These are phyloP conservation scores for Aureobasidium sp. DNA, from an alignment of 2,329 filamentous ascomycete genomes.

Conservation along the genomic window DNA sequence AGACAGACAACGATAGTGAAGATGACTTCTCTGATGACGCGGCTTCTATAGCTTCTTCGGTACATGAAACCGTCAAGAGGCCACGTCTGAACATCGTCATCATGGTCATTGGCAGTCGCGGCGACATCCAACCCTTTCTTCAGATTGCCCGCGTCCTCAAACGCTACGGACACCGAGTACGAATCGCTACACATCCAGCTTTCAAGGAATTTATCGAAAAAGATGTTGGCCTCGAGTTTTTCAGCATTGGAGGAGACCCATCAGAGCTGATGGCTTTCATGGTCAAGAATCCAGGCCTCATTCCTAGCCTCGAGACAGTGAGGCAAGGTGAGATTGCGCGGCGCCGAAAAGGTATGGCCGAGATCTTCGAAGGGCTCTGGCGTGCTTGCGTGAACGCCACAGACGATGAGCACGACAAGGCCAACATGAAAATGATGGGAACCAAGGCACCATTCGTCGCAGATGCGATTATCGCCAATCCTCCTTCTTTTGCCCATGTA, in stretches of 20 bases:
- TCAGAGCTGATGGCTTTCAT: conserved; percentile 81
- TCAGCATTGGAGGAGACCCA: conserved; percentile 71
- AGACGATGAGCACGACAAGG: conserved; percentile 57
- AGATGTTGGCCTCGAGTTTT: conserved; percentile 69
- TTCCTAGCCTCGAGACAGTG: conserved; percentile 66
- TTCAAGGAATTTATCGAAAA: conserved; percentile 70
- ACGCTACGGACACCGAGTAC: conserved; percentile 66
- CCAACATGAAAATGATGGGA: conserved; percentile 56
- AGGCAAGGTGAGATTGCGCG: conserved; percentile 65
- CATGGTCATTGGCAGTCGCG: conserved; percentile 74
- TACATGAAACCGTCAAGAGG: conserved; percentile 23
- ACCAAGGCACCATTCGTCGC: conserved; percentile 56
- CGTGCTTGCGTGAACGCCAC: conserved; percentile 67
- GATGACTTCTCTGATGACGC: conserved; percentile 14
- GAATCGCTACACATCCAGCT: conserved; percentile 70
- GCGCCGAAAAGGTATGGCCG: conserved; percentile 62
- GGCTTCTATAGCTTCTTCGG: conserved; percentile 23
- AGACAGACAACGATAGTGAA: conserved; percentile 16
- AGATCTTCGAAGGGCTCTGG: conserved; percentile 82
- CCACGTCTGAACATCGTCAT: conserved; percentile 68
- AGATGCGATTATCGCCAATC: conserved; percentile 80
- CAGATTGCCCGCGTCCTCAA: conserved; percentile 66
- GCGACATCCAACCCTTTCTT: conserved; percentile 75
- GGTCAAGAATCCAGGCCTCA: conserved; percentile 75
- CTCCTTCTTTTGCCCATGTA: conserved; percentile 68